Percentiles rank a stretch among this genome's conserved stretches.
These are phyloP conservation scores for Blastobotrys buckinghamii DNA, from an alignment of 1,139 yeast genomes.

Conservation along the genomic window DNA sequence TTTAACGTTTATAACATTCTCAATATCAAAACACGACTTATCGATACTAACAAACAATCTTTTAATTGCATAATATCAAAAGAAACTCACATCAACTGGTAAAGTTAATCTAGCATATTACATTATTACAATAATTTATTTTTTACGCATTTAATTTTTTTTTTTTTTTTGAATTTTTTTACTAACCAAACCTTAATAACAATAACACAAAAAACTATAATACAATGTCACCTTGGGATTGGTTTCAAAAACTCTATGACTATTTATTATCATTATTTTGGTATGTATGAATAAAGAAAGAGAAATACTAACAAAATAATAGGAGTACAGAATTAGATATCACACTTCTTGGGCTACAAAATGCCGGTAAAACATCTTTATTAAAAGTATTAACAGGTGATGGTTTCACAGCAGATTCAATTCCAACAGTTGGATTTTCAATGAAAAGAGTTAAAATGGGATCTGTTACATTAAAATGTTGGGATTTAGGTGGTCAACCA, in stretches of 20 bases:
- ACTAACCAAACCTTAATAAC: no score
- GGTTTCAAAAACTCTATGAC: slow-evolving; percentile 25
- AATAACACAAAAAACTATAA: neutral
- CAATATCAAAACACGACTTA: no score
- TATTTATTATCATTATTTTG: slow-evolving; percentile 29
- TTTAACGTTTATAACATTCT: no score
- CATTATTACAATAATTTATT: no score
- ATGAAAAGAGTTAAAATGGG: slow-evolving; percentile 36
- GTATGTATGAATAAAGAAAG: slow-evolving; percentile 17
- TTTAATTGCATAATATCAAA: no score
- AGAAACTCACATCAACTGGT: no score
- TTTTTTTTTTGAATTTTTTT: no score
- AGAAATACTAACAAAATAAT: neutral
- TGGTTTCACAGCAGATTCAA: slow-evolving; percentile 34
- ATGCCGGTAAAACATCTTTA: slow-evolving; percentile 38
- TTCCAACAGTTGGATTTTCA: slow-evolving; percentile 39
- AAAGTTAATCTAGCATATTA: no score
- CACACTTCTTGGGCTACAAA: slow-evolving; percentile 37
- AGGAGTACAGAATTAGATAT: slow-evolving; percentile 34
- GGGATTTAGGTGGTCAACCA: slow-evolving; percentile 41
- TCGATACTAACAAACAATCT: no score
- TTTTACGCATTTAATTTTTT: no score
- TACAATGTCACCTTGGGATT: slow-evolving; percentile 23
- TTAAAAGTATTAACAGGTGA: slow-evolving; percentile 33
- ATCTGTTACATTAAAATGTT: slow-evolving; percentile 36